Evolutionary conservation across 23 red algal species (phyloP).

Genomic region (Chondrus crispus): DNA sequence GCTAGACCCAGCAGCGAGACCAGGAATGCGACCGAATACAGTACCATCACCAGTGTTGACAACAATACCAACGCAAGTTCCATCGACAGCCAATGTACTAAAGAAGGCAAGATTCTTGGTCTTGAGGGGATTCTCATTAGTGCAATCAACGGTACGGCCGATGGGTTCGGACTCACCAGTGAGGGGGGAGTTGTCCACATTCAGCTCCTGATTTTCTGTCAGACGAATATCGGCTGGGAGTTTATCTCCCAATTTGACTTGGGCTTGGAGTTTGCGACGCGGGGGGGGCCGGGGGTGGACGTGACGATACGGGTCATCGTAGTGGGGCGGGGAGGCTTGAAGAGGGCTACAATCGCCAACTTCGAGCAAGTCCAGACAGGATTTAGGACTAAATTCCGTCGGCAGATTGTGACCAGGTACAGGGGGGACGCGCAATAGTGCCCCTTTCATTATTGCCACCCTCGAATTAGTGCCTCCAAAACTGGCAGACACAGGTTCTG

Average conservation of each 20-base stretch:
- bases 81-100: slow-evolving; percentile 77
- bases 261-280: too few species aligned
- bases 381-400: too few species aligned
- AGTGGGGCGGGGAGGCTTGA: too few species aligned
- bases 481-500: too few species aligned
- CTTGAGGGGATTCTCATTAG: slow-evolving; percentile 78
- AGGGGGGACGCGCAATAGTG: too few species aligned
- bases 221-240: slow-evolving; percentile 87
- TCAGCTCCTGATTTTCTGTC: slow-evolving; percentile 70
- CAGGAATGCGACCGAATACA: slow-evolving; percentile 80
- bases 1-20: slow-evolving; percentile 59
- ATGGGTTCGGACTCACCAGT: slow-evolving; percentile 89
- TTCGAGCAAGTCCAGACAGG: too few species aligned
- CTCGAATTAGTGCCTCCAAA: too few species aligned
- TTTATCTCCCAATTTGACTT: slow-evolving; percentile 88
- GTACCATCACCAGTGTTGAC: slow-evolving; percentile 86
- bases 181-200: slow-evolving; percentile 85
- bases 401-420: too few species aligned
- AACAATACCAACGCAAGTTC: slow-evolving; percentile 75
- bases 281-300: too few species aligned
- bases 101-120: slow-evolving; percentile 91
- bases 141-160: slow-evolving; percentile 60
- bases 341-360: too few species aligned
- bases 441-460: too few species aligned
- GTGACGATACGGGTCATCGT: too few species aligned